These are phyloP conservation scores for Dryadomyces sulphureus DNA, from an alignment of 2,329 filamentous ascomycete species.

Conservation along the genomic window DNA sequence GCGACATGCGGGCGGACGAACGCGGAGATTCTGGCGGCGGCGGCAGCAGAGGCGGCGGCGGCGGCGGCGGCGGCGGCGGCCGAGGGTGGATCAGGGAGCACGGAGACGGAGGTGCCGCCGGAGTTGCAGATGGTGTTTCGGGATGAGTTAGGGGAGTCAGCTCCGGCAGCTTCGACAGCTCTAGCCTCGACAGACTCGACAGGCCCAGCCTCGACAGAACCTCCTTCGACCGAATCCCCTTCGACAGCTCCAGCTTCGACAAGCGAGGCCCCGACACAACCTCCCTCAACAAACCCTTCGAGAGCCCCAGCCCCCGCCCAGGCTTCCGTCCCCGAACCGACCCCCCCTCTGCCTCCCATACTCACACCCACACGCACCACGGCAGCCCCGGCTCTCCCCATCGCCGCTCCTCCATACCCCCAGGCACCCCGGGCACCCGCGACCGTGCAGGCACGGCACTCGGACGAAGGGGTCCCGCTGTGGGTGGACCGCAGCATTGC, in stretches of 20 bases:
- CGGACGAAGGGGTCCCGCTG: slow-evolving; percentile 39
- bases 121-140: slow-evolving; percentile 55
- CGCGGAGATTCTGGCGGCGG: slow-evolving; percentile 57
- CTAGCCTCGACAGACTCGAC: no score
- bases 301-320: slow-evolving; percentile 1
- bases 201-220: no score
- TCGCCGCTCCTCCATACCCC: slow-evolving; percentile 17
- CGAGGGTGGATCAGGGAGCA: not conserved
- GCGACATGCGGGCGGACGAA: slow-evolving; percentile 56
- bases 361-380: slow-evolving; percentile 6
- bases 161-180: no score
- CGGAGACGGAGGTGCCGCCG: slow-evolving; percentile 22
- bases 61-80: not conserved
- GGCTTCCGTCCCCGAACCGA: slow-evolving; percentile 7
- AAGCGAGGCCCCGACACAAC: not conserved
- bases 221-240: not conserved
- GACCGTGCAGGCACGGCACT: slow-evolving; percentile 5
- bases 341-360: slow-evolving; percentile 14
- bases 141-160: slow-evolving; percentile 46
- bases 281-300: no score
- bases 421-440: slow-evolving; percentile 18
- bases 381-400: not conserved
- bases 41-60: slow-evolving; percentile 40
- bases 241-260: no score
- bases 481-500: slow-evolving; percentile 78